Evolutionary conservation across 352 stramenopile genomes (phyloP).

Genomic region (Aphanomyces euteiches): DNA sequence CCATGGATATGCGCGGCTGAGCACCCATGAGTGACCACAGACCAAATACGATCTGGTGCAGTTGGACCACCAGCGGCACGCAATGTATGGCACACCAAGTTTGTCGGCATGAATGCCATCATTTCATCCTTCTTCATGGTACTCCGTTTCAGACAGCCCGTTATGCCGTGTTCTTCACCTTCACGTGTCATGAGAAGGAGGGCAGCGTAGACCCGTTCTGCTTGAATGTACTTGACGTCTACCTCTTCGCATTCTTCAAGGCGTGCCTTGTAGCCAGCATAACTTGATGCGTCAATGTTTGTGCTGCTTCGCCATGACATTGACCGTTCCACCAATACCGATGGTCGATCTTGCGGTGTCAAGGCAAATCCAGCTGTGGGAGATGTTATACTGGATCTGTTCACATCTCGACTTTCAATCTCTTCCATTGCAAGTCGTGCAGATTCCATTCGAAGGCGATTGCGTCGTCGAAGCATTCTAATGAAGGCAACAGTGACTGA

Average conservation of each 20-base stretch:
- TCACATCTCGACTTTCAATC: conserved; percentile 38
- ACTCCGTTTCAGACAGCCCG: conserved; percentile 75
- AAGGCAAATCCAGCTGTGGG: neutral
- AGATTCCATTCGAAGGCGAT: conserved; percentile 59
- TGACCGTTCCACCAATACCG: neutral
- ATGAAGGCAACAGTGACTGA: conserved; percentile 78
- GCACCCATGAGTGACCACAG: conserved; percentile 75
- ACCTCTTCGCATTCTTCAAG: conserved; percentile 62
- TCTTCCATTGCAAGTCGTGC: conserved; percentile 48
- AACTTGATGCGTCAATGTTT: conserved; percentile 38
- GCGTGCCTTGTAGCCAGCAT: conserved; percentile 49
- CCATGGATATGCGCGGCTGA: conserved; percentile 71
- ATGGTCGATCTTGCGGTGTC: neutral
- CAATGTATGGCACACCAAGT: conserved; percentile 78
- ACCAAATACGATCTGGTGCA: conserved; percentile 36
- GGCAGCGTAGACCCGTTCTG: conserved; percentile 63
- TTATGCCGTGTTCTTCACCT: conserved; percentile 77
- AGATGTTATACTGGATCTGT: conserved; percentile 14
- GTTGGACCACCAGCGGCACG: conserved; percentile 42
- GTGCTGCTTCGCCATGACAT: conserved; percentile 40
- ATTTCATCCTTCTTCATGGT: conserved; percentile 84
- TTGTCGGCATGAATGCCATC: conserved; percentile 82
- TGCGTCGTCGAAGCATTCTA: conserved; percentile 64
- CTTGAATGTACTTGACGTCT: conserved; percentile 56
- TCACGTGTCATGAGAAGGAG: conserved; percentile 66